phyloP scores from a whole-genome alignment of 2,329 filamentous ascomycete species.

The Aspergillus sp. region DNA sequence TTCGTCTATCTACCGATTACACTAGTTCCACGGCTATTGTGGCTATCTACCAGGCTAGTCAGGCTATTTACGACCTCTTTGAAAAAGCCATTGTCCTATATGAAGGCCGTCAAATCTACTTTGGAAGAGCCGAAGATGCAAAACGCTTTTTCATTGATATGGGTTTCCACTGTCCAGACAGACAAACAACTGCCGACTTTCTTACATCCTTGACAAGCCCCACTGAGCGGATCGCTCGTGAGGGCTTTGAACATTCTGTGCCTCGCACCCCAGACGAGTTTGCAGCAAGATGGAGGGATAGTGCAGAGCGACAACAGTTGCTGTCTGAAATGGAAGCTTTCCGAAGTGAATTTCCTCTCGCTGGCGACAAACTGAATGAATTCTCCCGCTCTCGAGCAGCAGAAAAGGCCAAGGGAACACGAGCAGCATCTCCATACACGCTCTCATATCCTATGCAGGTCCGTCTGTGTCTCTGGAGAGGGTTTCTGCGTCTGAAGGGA shows the following conservation, averaged over 20 bases:
- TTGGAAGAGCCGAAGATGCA: slow-evolving; percentile 57
- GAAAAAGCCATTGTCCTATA: slow-evolving; percentile 69
- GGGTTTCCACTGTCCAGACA: slow-evolving; percentile 63
- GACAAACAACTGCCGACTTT: slow-evolving; percentile 67
- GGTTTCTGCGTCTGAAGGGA: slow-evolving; percentile 66
- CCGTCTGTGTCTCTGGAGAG: slow-evolving; percentile 71
- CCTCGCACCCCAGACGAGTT: slow-evolving; percentile 69
- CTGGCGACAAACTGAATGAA: slow-evolving; percentile 27
- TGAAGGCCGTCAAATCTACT: slow-evolving; percentile 71
- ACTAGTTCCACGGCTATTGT: slow-evolving; percentile 45
- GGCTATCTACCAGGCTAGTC: slow-evolving; percentile 49
- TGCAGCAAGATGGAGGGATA: slow-evolving; percentile 50
- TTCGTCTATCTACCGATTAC: slow-evolving; percentile 46
- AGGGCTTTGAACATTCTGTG: slow-evolving; percentile 57
- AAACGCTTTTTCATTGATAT: slow-evolving; percentile 62
- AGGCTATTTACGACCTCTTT: slow-evolving; percentile 53
- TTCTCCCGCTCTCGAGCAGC: slow-evolving; percentile 35
- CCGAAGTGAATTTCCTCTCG: slow-evolving; percentile 30
- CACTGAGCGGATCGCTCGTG: slow-evolving; percentile 48
- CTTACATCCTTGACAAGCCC: slow-evolving; percentile 65
- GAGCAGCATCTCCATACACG: slow-evolving; percentile 72
- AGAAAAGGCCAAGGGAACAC: slow-evolving; percentile 40
- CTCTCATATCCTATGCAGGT: slow-evolving; percentile 73
- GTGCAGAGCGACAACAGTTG: slow-evolving; percentile 39
- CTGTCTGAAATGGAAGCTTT: slow-evolving; percentile 37